Evolutionary conservation across 2,329 filamentous ascomycete genomes (phyloP).

Genomic region (Pseudogymnoascus sp.): DNA sequence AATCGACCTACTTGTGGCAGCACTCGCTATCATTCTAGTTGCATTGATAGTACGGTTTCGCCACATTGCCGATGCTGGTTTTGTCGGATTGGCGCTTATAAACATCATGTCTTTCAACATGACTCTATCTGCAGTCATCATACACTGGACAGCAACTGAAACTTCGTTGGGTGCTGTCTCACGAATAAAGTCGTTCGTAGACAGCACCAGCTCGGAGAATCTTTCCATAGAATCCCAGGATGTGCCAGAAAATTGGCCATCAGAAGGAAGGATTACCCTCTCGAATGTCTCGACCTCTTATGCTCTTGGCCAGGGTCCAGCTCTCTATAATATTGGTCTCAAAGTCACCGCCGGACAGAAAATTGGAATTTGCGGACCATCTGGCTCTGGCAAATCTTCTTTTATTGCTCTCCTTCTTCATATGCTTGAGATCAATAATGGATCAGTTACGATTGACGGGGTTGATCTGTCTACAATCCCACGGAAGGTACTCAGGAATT

Average conservation of each 20-base stretch:
- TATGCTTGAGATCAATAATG: conserved; percentile 36
- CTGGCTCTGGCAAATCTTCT: conserved; percentile 44
- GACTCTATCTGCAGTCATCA: conserved; percentile 18
- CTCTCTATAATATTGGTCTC: conserved; percentile 57
- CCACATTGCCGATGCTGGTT: conserved; percentile 19
- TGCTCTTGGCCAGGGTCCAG: conserved; percentile 61
- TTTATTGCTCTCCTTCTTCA: conserved; percentile 39
- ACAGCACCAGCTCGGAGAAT: conserved; percentile 22
- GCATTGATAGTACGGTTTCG: conserved; percentile 28
- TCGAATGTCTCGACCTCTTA: conserved; percentile 19
- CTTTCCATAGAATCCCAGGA: not conserved
- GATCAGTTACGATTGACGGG: conserved; percentile 36
- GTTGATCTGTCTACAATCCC: conserved; percentile 34
- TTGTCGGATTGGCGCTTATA: conserved; percentile 25
- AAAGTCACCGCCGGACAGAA: conserved; percentile 51
- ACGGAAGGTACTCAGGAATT: conserved; percentile 34
- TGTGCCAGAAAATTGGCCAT: conserved; percentile 22
- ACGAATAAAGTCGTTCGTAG: conserved; percentile 2
- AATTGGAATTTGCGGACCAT: conserved; percentile 43
- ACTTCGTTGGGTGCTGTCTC: conserved; percentile 21
- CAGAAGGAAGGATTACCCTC: conserved; percentile 23
- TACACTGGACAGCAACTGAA: conserved; percentile 22
- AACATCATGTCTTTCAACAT: conserved; percentile 24
- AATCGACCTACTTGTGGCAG: conserved; percentile 16
- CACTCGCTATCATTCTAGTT: conserved; percentile 26